These are phyloP conservation scores for Globisporangium perplexum DNA, from an alignment of 352 stramenopile genomes.

Conservation along the genomic window DNA sequence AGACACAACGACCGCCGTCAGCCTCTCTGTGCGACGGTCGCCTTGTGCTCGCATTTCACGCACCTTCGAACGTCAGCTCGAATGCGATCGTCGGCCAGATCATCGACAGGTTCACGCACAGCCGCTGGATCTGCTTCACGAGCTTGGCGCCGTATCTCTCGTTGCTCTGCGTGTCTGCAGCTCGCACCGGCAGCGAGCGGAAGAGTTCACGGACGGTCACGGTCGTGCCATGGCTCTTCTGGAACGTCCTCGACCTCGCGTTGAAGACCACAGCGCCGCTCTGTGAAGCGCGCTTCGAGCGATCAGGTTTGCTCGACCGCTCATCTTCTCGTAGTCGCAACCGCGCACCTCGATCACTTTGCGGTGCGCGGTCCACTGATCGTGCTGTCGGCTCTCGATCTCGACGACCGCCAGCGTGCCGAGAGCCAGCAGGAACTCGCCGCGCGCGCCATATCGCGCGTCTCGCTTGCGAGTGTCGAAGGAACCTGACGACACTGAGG, in stretches of 20 bases:
- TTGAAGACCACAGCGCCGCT: constrained; percentile 54
- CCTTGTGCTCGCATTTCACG: not conserved
- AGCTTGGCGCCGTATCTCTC: constrained; percentile 25
- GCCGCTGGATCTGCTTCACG: constrained; percentile 31
- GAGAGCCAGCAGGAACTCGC: constrained; percentile 50
- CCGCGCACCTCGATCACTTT: constrained; percentile 60
- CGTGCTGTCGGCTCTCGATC: constrained; percentile 52
- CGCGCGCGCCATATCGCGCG: constrained; percentile 33
- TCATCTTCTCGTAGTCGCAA: not conserved
- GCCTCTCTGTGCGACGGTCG: not conserved
- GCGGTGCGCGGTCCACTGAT: constrained; percentile 52
- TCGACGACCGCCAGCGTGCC: constrained; percentile 38
- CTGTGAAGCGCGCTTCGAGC: constrained; percentile 17
- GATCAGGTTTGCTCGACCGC: not conserved
- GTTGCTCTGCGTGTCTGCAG: constrained; percentile 34
- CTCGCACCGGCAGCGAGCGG: constrained; percentile 45
- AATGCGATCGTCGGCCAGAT: constrained; percentile 69
- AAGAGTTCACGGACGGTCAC: constrained; percentile 56
- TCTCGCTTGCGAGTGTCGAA: not conserved
- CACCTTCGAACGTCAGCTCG: constrained; percentile 43
- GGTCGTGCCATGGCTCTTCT: constrained; percentile 35
- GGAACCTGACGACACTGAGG: not conserved
- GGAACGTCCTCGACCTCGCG: constrained; percentile 28
- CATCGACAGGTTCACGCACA: constrained; percentile 56
- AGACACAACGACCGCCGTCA: not conserved